Conservation (phyloP, 768 basidiomycete species). For the Termitomyces sp. region DNA sequence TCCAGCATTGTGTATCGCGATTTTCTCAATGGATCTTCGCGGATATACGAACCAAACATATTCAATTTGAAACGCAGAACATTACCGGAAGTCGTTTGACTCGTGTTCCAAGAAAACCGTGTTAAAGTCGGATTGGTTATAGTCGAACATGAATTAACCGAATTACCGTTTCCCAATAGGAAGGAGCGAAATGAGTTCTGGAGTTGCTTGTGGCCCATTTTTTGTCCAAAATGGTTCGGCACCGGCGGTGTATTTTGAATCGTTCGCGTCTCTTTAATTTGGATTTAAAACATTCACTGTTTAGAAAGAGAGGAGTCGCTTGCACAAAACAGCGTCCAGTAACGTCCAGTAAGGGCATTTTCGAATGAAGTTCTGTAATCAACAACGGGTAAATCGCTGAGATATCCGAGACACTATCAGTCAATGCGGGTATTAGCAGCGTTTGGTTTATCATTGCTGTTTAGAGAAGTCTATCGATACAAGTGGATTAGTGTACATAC, state of each 20-base stretch:
- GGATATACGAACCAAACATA: not conserved
- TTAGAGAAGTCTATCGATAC: constrained; percentile 3
- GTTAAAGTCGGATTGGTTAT: not conserved
- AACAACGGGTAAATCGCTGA: not conserved
- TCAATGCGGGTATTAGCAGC: not conserved
- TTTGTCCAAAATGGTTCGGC: not conserved
- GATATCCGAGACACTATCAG: too few relatives aligned
- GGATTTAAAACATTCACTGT: too few relatives aligned
- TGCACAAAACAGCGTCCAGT: not conserved
- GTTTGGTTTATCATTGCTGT: not conserved
- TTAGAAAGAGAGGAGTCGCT: too few relatives aligned
- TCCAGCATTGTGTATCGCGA: not conserved
- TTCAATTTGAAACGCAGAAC: not conserved
- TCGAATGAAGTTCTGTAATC: not conserved
- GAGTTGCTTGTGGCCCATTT: not conserved
- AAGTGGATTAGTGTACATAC: constrained; percentile 10
- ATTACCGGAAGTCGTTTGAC: not conserved
- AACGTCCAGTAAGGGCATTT: not conserved
- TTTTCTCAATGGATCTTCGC: not conserved
- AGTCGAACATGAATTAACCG: not conserved
- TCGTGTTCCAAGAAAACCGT: not conserved
- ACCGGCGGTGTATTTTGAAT: not conserved
- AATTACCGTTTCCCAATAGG: not conserved
- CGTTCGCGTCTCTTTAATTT: not conserved
- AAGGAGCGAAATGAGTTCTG: too few relatives aligned